Conservation (phyloP, 78 protist genomes). For the Speleostelium caveatum region DNA sequence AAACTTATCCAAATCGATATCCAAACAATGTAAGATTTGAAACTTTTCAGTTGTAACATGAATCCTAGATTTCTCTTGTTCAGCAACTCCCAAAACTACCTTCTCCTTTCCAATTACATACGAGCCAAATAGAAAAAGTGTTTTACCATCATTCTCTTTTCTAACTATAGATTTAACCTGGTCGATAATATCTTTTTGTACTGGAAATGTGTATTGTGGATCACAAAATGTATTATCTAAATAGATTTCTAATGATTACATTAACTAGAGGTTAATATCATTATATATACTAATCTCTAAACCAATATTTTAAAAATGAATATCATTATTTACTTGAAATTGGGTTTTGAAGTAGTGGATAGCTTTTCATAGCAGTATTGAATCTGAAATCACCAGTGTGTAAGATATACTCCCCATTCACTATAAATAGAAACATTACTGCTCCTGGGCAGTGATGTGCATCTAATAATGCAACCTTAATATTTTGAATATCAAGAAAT, state of each 20-base stretch:
- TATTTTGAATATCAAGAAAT: conserved; percentile 17
- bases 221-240: conserved; percentile 89
- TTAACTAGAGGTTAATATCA: background rate
- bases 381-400: conserved; percentile 94
- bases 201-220: conserved; percentile 87
- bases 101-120: conserved; percentile 92
- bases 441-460: conserved; percentile 95
- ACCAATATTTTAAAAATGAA: background rate
- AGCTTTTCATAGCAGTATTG: conserved; percentile 11
- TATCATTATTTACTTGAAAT: conserved; percentile 2
- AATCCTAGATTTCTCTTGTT: conserved; percentile 17
- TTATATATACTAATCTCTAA: background rate
- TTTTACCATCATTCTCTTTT: conserved; percentile 31
- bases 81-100: conserved; percentile 62
- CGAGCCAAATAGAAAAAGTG: conserved; percentile 84
- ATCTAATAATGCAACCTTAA: conserved; percentile 80
- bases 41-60: conserved; percentile 43
- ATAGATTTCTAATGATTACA: conserved; percentile 28
- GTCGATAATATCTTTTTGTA: conserved; percentile 74
- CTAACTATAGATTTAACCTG: conserved; percentile 26
- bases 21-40: conserved; percentile 24
- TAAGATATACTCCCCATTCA: conserved; percentile 35
- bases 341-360: conserved; percentile 6
- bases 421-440: conserved; percentile 83
- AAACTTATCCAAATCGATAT: conserved; percentile 2